phyloP scores from a whole-genome alignment of 495 filamentous ascomycete species.

The Cercophora scortea region DNA sequence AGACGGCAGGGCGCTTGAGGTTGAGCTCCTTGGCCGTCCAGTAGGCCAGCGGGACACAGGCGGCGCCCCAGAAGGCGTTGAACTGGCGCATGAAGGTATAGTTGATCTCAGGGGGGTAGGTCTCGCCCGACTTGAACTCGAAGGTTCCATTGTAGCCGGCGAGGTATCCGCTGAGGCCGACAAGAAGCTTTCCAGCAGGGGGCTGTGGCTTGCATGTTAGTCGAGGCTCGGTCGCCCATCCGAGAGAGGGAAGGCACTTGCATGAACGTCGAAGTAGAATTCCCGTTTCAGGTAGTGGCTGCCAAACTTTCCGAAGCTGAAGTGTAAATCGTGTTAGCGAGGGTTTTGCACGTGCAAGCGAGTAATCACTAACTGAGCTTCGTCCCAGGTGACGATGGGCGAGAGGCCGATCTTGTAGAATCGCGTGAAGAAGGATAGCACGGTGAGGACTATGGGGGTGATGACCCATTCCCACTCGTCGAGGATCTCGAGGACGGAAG shows the following conservation, averaged over 20 bases:
- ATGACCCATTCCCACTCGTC: slow-evolving; percentile 80
- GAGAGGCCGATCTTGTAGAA: slow-evolving; percentile 94
- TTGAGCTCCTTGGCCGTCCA: slow-evolving; percentile 87
- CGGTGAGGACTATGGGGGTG: slow-evolving; percentile 81
- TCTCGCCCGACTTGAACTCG: slow-evolving; percentile 98
- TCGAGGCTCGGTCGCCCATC: slow-evolving; percentile 4
- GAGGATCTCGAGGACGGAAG: slow-evolving; percentile 54
- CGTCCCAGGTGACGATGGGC: slow-evolving; percentile 96
- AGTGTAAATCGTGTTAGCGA: slow-evolving; percentile 18
- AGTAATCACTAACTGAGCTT: slow-evolving; percentile 72
- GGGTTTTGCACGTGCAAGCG: background rate
- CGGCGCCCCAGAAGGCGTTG: slow-evolving; percentile 88
- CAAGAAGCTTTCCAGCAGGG: slow-evolving; percentile 95
- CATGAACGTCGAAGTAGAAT: slow-evolving; percentile 93
- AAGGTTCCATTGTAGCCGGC: slow-evolving; percentile 99
- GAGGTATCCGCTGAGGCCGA: slow-evolving; percentile 89
- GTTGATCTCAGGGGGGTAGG: slow-evolving; percentile 85
- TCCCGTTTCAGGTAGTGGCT: slow-evolving; percentile 98
- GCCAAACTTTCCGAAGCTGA: slow-evolving; percentile 96
- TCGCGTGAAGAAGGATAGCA: slow-evolving; percentile 85
- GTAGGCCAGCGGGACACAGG: slow-evolving; percentile 91
- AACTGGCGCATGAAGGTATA: slow-evolving; percentile 98
- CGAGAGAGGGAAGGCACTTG: slow-evolving; percentile 16
- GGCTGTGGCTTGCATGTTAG: slow-evolving; percentile 49
- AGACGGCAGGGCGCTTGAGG: slow-evolving; percentile 77